These are phyloP conservation scores for Anthoceros angustus DNA, from an alignment of 225 moss, liverwort and hornwort species.

Conservation along the genomic window DNA sequence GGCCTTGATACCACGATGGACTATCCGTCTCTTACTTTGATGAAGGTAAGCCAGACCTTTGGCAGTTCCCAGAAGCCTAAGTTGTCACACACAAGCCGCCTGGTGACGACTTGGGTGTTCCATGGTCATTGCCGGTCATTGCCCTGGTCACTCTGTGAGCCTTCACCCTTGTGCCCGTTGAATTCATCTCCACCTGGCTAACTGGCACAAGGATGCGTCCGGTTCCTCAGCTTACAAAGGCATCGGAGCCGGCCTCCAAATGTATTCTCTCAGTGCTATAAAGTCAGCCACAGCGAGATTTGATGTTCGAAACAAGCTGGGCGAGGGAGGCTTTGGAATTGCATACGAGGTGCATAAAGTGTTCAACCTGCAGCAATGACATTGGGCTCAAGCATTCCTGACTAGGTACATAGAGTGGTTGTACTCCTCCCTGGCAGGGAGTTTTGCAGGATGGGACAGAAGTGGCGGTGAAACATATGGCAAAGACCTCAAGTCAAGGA, in stretches of 20 bases:
- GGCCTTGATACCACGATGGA: constrained; percentile 1
- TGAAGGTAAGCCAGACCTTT: constrained; percentile 1
- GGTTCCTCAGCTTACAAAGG: background rate
- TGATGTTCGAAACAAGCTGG: background rate
- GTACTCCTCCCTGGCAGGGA: background rate
- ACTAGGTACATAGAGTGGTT: background rate
- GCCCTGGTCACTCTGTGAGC: too few species aligned
- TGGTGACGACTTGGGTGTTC: too few species aligned
- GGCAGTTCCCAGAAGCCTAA: background rate
- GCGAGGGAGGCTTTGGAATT: background rate
- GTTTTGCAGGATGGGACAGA: background rate
- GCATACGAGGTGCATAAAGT: background rate
- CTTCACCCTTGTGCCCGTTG: too few species aligned
- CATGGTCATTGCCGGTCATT: too few species aligned
- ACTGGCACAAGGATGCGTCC: background rate
- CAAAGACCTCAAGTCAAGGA: background rate
- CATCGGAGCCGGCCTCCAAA: background rate
- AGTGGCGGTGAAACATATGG: background rate
- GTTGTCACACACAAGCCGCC: too few species aligned
- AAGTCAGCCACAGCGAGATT: background rate
- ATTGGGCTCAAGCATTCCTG: background rate
- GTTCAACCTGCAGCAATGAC: background rate
- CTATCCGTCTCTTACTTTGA: background rate
- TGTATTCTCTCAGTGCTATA: background rate
- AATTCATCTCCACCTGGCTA: background rate